Evolutionary conservation across 805 yeast genomes (phyloP), one percentile per base, ranked within the genome.

Genomic region (Metschnikowia chrysomelidarum): DNA sequence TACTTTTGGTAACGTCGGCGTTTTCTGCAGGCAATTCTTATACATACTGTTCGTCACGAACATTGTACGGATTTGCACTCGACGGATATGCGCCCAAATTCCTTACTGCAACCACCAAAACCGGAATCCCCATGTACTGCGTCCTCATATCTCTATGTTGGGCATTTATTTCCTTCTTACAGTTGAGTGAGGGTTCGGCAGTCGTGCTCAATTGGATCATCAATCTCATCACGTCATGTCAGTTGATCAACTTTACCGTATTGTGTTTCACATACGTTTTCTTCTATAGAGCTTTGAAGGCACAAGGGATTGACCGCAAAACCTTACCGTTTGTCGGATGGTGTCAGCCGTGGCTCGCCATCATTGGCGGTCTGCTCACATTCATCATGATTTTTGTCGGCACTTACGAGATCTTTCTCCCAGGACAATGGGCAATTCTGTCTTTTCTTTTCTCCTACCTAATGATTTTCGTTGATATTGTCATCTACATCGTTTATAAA

Each of bases 1-100:
- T 81, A 2, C 79, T 86, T 57, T 82, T 87, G 47, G 60, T 87
- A 53, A 60, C 84, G 25, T 82, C 85, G 45, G 88, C 86, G 40
- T 75, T 85, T 55, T 82, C 91, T 8, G 94, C 94, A 29, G 80
- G 85, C 8, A 86, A 84, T 63, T 81, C 88, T 2, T 88, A 81
- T 60, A 67, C 85, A 52, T 83, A 82, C 61, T 79, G 80, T 55
- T 84, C 85, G 19, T 77, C 93, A 14, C 74, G 95, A 71, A 77
- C 84, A 8, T 62, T 82, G 13, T 84, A 82, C 53, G 83, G 85
- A 23, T 64, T 86, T 45, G 75, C 93, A 1, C 73, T 76, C 33
- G 82, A 81, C 48, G 85, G 87, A 6, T 78, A 78, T 53, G 88
- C 91, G 8, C 93, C 93, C 45, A 67, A 62, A 45, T 82, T 52